Percentiles rank a stretch among this genome's conserved stretches.
Conservation (phyloP, 2,329 filamentous ascomycete species). For the Cryphonectria naterciae region DNA sequence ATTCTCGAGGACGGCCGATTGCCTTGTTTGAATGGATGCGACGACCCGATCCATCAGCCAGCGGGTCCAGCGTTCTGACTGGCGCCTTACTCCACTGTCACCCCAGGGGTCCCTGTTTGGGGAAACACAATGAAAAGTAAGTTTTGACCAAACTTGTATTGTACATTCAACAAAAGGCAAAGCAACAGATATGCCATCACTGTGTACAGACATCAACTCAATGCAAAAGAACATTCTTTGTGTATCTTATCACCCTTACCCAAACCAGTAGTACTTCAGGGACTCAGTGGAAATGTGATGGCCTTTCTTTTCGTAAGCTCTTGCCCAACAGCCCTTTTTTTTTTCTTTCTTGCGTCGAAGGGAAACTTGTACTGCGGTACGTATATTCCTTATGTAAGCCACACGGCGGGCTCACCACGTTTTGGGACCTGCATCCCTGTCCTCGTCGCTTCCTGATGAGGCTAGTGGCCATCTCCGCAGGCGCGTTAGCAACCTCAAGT, state of each 20-base stretch:
- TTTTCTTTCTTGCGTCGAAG: background rate
- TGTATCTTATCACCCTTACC: background rate
- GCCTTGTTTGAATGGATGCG: background rate
- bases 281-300: background rate
- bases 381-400: background rate
- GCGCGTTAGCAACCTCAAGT: constrained; percentile 27
- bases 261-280: background rate
- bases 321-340: background rate
- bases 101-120: background rate
- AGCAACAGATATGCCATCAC: background rate
- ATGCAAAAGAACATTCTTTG: background rate
- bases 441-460: constrained; percentile 18
- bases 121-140: constrained; percentile 6
- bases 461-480: constrained; percentile 20
- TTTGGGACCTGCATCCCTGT: constrained; percentile 31
- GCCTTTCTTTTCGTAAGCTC: background rate
- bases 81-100: background rate
- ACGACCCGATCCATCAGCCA: background rate
- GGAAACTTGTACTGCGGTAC: background rate
- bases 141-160: background rate
- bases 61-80: background rate
- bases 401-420: background rate
- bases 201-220: background rate
- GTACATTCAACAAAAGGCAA: background rate
- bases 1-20: background rate